A percentile compares a stretch with the other conserved stretches of the same genome.
These are phyloP conservation scores for Osmanthus fragrans DNA, from an alignment of 257 asterid genomes.

Conservation along the genomic window DNA sequence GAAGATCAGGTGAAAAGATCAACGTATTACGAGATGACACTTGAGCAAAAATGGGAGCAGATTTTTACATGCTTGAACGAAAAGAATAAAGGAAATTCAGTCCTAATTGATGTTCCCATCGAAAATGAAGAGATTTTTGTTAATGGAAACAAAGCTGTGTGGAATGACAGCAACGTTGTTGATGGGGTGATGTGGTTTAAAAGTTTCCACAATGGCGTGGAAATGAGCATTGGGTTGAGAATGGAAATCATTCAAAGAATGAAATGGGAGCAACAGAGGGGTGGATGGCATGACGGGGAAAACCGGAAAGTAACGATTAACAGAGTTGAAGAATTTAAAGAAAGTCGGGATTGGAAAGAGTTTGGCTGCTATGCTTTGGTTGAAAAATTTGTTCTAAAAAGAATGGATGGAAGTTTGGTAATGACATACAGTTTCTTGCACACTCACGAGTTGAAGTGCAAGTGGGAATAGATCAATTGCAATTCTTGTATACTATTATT, in stretches of 20 bases:
- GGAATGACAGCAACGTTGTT: slow-evolving; percentile 27
- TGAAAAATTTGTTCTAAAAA: slow-evolving; percentile 56
- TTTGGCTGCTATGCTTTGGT: slow-evolving; percentile 59
- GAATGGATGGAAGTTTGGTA: slow-evolving; percentile 54
- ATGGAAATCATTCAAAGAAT: slow-evolving; percentile 52
- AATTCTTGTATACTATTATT: not conserved
- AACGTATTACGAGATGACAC: slow-evolving; percentile 30
- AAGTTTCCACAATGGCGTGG: slow-evolving; percentile 11
- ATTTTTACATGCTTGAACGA: slow-evolving; percentile 24
- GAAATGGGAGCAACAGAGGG: slow-evolving; percentile 62
- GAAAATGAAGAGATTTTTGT: slow-evolving; percentile 37
- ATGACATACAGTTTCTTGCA: slow-evolving; percentile 53
- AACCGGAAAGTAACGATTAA: slow-evolving; percentile 30
- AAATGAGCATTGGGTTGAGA: slow-evolving; percentile 49
- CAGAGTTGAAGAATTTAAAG: slow-evolving; percentile 33
- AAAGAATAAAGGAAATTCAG: slow-evolving; percentile 15
- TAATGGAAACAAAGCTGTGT: slow-evolving; percentile 27
- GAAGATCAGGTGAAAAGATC: slow-evolving; percentile 44
- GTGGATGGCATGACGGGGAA: slow-evolving; percentile 42
- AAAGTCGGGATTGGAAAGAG: slow-evolving; percentile 32
- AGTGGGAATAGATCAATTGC: slow-evolving; percentile 41
- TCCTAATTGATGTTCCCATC: slow-evolving; percentile 37
- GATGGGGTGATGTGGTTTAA: slow-evolving; percentile 54
- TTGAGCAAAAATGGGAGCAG: slow-evolving; percentile 37
- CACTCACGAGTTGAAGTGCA: slow-evolving; percentile 35